Conservation (phyloP, 352 stramenopile genomes). For the Pythium pyrilobum region DNA sequence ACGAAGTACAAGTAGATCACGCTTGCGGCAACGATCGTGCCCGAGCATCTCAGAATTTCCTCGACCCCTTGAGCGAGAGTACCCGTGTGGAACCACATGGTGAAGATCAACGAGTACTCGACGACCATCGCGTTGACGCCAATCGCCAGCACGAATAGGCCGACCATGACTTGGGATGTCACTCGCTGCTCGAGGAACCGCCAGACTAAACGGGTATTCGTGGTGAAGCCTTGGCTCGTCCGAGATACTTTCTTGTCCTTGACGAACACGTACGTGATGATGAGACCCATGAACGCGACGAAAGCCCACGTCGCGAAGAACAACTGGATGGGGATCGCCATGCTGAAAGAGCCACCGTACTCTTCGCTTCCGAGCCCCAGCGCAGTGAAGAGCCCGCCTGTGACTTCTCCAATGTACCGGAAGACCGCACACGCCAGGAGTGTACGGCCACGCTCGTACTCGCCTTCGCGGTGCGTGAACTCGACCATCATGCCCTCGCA, state of each 20-base stretch:
- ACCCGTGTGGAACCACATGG: background rate
- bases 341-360: slow-evolving; percentile 15
- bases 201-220: slow-evolving; percentile 9
- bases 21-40: background rate
- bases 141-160: background rate
- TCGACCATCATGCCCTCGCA: slow-evolving; percentile 23
- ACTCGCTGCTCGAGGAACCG: slow-evolving; percentile 10
- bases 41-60: background rate
- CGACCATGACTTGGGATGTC: slow-evolving; percentile 17
- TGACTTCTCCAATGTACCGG: slow-evolving; percentile 10
- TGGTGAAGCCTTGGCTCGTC: slow-evolving; percentile 1
- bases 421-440: slow-evolving; percentile 4
- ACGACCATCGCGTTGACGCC: background rate
- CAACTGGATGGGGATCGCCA: background rate
- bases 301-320: slow-evolving; percentile 6
- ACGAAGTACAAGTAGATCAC: slow-evolving; percentile 3
- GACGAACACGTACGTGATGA: slow-evolving; percentile 10
- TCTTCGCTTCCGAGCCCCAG: slow-evolving; percentile 7
- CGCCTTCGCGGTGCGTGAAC: slow-evolving; percentile 18
- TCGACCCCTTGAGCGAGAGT: background rate
- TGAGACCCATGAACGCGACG: background rate
- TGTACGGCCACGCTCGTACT: slow-evolving; percentile 14
- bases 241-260: slow-evolving; percentile 2
- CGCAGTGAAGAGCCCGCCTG: background rate
- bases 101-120: slow-evolving; percentile 1